Percentiles rank a stretch among this genome's conserved stretches.
phyloP scores from a whole-genome alignment of 2,329 filamentous ascomycete species.

The Fusarium equiseti region DNA sequence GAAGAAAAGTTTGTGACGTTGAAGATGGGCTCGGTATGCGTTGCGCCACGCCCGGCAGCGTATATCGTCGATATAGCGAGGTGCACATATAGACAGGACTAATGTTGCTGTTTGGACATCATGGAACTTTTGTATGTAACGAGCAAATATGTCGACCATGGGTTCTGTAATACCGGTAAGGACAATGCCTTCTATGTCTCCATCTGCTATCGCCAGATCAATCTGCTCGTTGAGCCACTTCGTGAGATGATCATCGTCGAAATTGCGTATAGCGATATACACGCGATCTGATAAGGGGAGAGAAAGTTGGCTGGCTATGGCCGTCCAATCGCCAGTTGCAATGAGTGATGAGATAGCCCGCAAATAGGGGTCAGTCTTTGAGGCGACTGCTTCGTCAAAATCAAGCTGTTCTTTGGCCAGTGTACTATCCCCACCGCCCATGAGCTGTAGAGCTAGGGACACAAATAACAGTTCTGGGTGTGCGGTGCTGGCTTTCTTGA shows the following conservation, averaged over 20 bases:
- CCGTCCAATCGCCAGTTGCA: conserved; percentile 79
- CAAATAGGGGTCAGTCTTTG: conserved; percentile 80
- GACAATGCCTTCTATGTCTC: conserved; percentile 82
- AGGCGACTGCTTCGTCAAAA: conserved; percentile 69
- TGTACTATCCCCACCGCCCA: conserved; percentile 62
- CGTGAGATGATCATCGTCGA: conserved; percentile 71
- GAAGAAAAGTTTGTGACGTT: conserved; percentile 79
- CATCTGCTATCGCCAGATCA: conserved; percentile 69
- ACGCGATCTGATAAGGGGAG: conserved; percentile 81
- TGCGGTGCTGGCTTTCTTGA: conserved; percentile 74
- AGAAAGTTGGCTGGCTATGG: conserved; percentile 78
- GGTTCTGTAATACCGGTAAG: conserved; percentile 81
- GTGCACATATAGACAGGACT: conserved; percentile 78
- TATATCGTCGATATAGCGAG: conserved; percentile 81
- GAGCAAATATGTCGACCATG: conserved; percentile 79
- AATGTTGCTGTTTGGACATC: conserved; percentile 85
- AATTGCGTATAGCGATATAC: conserved; percentile 77
- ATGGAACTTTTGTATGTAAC: conserved; percentile 79
- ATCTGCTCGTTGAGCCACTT: conserved; percentile 77
- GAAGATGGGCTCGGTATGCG: conserved; percentile 77
- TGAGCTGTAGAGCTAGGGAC: conserved; percentile 74
- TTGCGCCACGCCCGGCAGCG: conserved; percentile 80
- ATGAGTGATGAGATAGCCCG: conserved; percentile 84
- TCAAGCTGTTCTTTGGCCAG: conserved; percentile 64
- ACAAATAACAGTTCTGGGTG: conserved; percentile 76